Conservation (phyloP, 495 filamentous ascomycete species). For the Thermothielavioides terrestris region DNA sequence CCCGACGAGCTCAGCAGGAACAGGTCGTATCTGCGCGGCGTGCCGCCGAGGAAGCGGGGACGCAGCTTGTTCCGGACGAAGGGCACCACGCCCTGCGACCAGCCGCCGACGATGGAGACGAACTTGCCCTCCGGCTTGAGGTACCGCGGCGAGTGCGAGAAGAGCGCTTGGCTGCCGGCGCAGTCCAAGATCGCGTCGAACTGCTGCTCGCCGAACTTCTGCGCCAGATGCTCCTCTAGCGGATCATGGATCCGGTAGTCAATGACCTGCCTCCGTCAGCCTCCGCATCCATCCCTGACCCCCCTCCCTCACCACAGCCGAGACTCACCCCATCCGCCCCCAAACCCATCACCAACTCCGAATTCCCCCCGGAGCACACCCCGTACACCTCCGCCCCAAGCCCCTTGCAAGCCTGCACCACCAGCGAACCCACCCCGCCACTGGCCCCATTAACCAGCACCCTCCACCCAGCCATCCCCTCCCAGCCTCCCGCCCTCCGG, state of each 20-base stretch:
- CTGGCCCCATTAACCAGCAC: slow-evolving; percentile 38
- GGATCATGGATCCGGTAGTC: slow-evolving; percentile 27
- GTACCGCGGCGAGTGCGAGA: slow-evolving; percentile 22
- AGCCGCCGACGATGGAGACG: slow-evolving; percentile 30
- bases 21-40: slow-evolving; percentile 27
- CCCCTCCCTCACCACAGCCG: neutral
- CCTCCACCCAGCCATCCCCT: slow-evolving; percentile 13
- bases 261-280: slow-evolving; percentile 21
- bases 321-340: slow-evolving; percentile 31
- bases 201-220: slow-evolving; percentile 20
- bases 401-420: slow-evolving; percentile 30
- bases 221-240: slow-evolving; percentile 20
- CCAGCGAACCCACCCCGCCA: slow-evolving; percentile 35
- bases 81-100: slow-evolving; percentile 21
- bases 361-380: slow-evolving; percentile 29
- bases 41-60: slow-evolving; percentile 31
- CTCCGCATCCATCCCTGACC: neutral
- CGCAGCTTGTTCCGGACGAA: slow-evolving; percentile 26
- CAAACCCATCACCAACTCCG: slow-evolving; percentile 24
- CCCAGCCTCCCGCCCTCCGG: slow-evolving; percentile 8
- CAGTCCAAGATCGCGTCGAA: slow-evolving; percentile 36
- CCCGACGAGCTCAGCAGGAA: slow-evolving; percentile 24
- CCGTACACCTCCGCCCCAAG: slow-evolving; percentile 27
- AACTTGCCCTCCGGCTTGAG: slow-evolving; percentile 31
- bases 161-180: slow-evolving; percentile 30